Percentiles rank a stretch among this genome's conserved stretches.
Conservation (phyloP, 177 flowering plant genomes). For the Vitis hybrid region DNA sequence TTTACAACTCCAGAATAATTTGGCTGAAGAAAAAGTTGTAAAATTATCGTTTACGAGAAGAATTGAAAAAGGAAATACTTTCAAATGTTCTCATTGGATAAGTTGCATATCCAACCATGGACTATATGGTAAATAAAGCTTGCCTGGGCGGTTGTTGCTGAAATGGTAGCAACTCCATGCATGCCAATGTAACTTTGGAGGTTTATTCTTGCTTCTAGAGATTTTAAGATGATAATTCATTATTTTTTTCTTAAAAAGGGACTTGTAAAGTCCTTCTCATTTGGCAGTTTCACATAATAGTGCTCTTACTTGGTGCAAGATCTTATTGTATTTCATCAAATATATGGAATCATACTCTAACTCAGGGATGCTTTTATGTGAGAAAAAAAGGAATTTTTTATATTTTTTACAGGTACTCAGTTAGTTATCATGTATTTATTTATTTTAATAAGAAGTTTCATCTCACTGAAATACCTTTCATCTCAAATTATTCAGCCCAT, state of each 20-base stretch:
- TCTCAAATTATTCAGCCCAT: neutral
- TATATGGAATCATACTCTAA: neutral
- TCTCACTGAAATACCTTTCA: neutral
- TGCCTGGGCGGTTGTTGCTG: neutral
- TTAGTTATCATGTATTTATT: no score
- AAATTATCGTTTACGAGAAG: no score
- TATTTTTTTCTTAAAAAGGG: neutral
- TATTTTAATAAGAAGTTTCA: no score
- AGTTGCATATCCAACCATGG: neutral
- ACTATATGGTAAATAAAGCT: neutral
- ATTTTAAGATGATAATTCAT: neutral
- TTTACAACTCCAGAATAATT: no score
- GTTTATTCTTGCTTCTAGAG: neutral
- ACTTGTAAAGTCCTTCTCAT: neutral
- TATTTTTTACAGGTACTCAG: neutral
- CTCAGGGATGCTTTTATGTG: neutral
- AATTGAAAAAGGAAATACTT: neutral
- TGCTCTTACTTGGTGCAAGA: neutral
- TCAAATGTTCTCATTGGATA: neutral
- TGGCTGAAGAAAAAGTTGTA: no score
- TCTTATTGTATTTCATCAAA: neutral
- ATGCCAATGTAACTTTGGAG: neutral
- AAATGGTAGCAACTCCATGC: neutral
- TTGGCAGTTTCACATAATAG: neutral
- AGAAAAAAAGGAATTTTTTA: neutral